Evolutionary conservation across 176 grass and related monocot genomes (phyloP), one percentile per base, ranked within the genome.

Genomic region (Eremochloa ophiuroides): DNA sequence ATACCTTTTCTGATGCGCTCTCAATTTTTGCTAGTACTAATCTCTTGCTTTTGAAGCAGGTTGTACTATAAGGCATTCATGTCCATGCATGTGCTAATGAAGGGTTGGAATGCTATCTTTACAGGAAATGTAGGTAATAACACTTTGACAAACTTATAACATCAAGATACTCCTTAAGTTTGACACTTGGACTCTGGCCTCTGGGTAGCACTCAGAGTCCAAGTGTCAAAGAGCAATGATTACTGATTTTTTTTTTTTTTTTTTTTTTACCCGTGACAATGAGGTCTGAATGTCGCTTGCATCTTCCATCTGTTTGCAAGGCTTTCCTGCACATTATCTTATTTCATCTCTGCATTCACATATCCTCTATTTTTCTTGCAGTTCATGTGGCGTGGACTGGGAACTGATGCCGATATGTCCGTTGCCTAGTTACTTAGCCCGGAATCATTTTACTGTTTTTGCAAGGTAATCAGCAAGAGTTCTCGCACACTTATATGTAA

Each of bases 331-430:
- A 68, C 20, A 39, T 39, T n/a, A 39, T 39, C 63, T 35, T 64
- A 14, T 7, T 50, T 35, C 50, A 59, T 46, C 56, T 76, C 43
- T 83, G 67, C 64, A 48, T 28, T 55, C 66, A 20, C 74, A 78
- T 59, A 47, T 74, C 29, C 35, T 47, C 18, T 48, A 48, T 41
- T 72, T 18, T 23, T 39, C 43, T 30, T 80, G 47, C 26, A 27
- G 61, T 69, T 89, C 62, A 51, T 78, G 76, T 85, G 40, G 63
- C 63, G 72, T 80, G 41, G 23, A 82, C 78, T n/a, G 37, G 34
- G 79, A 62, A 25, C 22, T 48, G 38, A 70, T 48, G 40, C 8
- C 44, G 68, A 71, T 71, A 40, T 43, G 61, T 61, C 11, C 7
- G 6, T 81, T 33, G 7, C 23, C 29, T 72, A 60, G 26, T 61